phyloP scores from a whole-genome alignment of 495 filamentous ascomycete species.

The Neurospora tetrasperma region DNA sequence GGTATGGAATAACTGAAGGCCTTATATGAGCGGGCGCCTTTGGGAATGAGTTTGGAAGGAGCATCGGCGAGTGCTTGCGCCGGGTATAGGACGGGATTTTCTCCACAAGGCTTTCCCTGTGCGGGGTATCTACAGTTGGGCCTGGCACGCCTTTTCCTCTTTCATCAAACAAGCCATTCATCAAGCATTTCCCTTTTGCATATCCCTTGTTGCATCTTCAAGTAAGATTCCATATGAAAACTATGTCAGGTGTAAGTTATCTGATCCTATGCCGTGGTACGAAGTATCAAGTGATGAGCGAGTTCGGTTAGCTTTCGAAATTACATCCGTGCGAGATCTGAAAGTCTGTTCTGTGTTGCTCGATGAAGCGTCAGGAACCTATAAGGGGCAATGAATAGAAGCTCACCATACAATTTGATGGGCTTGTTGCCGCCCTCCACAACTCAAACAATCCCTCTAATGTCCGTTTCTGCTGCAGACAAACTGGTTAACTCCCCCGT shows the following conservation, averaged over 20 bases:
- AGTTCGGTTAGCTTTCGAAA: not conserved
- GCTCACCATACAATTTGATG: not conserved
- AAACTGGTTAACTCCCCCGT: not conserved
- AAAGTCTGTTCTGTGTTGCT: not conserved
- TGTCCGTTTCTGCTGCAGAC: not conserved
- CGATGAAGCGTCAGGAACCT: not conserved
- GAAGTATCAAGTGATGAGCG: not conserved
- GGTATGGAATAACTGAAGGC: too few relatives aligned
- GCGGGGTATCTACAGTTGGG: not conserved
- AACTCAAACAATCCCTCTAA: not conserved
- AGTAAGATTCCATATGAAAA: not conserved
- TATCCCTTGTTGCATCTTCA: not conserved
- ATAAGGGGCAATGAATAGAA: not conserved
- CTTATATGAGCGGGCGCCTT: too few relatives aligned
- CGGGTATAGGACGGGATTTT: too few relatives aligned
- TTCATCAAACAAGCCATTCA: not conserved
- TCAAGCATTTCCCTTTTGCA: not conserved
- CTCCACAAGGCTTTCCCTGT: not conserved
- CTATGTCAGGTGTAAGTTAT: not conserved
- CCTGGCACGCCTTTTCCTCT: not conserved
- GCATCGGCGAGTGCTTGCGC: not conserved
- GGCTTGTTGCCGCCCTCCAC: not conserved
- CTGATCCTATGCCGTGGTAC: not conserved
- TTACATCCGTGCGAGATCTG: not conserved
- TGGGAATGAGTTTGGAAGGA: not conserved